phyloP scores from a whole-genome alignment of 2,329 filamentous ascomycete genomes.

The Pseudogymnoascus sp. region DNA sequence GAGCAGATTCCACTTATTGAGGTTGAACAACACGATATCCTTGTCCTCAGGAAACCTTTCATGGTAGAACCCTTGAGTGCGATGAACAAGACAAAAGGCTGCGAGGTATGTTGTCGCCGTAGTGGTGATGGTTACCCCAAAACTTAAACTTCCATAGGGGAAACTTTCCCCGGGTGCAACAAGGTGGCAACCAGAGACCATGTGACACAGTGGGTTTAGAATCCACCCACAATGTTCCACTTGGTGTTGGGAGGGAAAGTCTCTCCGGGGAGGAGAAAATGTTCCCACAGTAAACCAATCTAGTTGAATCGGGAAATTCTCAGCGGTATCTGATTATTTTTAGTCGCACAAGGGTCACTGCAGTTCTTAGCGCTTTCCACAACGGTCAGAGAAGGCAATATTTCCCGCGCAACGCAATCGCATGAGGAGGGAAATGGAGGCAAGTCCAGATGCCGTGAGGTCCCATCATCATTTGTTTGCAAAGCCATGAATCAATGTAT shows the following conservation, averaged over 20 bases:
- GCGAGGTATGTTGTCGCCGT: background rate
- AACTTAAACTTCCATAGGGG: background rate
- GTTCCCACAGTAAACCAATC: background rate
- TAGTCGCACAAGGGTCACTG: background rate
- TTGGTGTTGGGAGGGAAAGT: background rate
- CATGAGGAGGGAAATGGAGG: background rate
- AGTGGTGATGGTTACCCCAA: background rate
- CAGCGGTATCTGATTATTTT: background rate
- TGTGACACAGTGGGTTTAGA: background rate
- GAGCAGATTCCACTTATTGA: background rate
- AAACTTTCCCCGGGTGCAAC: background rate
- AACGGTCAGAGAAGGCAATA: background rate
- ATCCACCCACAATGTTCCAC: background rate
- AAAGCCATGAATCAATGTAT: background rate
- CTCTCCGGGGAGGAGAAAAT: background rate
- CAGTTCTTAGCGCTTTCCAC: background rate
- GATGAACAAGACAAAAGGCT: background rate
- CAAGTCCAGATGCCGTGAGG: background rate
- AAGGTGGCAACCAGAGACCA: background rate
- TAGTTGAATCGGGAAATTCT: background rate
- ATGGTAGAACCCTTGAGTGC: background rate
- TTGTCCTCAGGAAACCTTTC: background rate
- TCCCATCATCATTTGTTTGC: background rate
- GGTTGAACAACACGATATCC: background rate
- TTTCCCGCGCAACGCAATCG: background rate